These are phyloP conservation scores for Trichocomaceae sp. DNA, from an alignment of 2,329 filamentous ascomycete species.

Conservation along the genomic window DNA sequence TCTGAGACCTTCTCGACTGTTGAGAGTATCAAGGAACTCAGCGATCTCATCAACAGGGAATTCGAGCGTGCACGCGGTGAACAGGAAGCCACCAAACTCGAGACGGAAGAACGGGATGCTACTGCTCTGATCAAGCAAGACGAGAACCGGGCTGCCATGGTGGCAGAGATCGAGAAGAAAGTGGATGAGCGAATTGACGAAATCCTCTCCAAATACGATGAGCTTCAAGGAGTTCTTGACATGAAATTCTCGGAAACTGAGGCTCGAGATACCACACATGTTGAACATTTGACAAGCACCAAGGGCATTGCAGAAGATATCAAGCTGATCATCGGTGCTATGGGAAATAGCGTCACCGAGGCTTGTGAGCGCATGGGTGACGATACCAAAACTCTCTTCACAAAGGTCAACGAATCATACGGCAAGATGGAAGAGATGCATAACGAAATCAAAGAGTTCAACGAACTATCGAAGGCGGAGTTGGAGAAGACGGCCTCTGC, in stretches of 20 bases:
- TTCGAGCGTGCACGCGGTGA: constrained; percentile 80
- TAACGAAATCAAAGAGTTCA: constrained; percentile 66
- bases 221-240: constrained; percentile 67
- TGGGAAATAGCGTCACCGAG: constrained; percentile 73
- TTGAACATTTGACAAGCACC: constrained; percentile 66
- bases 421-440: constrained; percentile 67
- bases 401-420: constrained; percentile 71
- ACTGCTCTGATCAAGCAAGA: constrained; percentile 54
- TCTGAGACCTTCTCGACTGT: constrained; percentile 41
- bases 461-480: constrained; percentile 75
- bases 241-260: constrained; percentile 67
- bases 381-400: constrained; percentile 80
- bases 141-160: constrained; percentile 50
- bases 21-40: constrained; percentile 64
- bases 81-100: constrained; percentile 73
- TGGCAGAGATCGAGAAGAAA: constrained; percentile 50
- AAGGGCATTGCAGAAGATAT: constrained; percentile 82
- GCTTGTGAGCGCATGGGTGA: constrained; percentile 80
- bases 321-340: constrained; percentile 75
- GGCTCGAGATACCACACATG: constrained; percentile 64
- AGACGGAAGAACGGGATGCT: constrained; percentile 58
- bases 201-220: constrained; percentile 80
- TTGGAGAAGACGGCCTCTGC: constrained; percentile 66
- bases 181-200: constrained; percentile 74
- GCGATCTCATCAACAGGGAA: constrained; percentile 70